phyloP scores from a whole-genome alignment of 1,139 yeast species.

The Kluyveromyces marxianus region DNA sequence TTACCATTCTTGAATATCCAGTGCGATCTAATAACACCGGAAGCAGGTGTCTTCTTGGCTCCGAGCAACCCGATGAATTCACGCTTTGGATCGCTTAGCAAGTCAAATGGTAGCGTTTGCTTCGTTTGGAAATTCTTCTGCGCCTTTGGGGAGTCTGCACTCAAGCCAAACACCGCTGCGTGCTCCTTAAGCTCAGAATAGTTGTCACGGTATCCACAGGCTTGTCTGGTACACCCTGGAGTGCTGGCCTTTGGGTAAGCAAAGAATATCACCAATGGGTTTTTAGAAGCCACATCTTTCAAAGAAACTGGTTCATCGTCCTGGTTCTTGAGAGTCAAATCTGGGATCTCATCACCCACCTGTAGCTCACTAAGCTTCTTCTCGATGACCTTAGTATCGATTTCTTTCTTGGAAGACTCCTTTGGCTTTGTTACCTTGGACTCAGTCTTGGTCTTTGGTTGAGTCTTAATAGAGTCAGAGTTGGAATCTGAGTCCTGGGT shows the following conservation, averaged over 20 bases:
- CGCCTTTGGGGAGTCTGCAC: constrained; percentile 67
- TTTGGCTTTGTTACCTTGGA: constrained; percentile 3
- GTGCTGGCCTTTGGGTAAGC: constrained; percentile 91
- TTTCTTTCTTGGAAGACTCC: constrained; percentile 1
- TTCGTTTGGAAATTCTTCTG: constrained; percentile 71
- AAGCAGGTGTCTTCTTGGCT: constrained; percentile 57
- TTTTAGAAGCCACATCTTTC: constrained; percentile 38
- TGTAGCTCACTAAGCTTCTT: constrained; percentile 30
- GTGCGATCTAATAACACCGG: constrained; percentile 77
- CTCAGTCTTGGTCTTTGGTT: neutral
- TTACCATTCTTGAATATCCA: constrained; percentile 82
- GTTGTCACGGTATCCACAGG: constrained; percentile 74
- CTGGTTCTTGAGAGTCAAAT: constrained; percentile 54
- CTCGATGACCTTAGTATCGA: constrained; percentile 1
- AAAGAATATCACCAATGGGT: constrained; percentile 54
- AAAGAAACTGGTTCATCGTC: constrained; percentile 54
- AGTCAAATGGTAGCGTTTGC: constrained; percentile 62
- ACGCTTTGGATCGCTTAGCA: constrained; percentile 70
- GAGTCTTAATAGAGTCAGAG: neutral
- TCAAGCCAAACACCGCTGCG: constrained; percentile 56
- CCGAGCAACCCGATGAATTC: constrained; percentile 68
- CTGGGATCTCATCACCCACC: constrained; percentile 64
- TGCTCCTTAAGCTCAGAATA: constrained; percentile 46
- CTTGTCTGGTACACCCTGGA: constrained; percentile 94
- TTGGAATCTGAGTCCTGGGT: neutral